Percentiles rank a stretch among this genome's conserved stretches.
Conservation (phyloP, 768 basidiomycete genomes). For the Suillus hirtellus region DNA sequence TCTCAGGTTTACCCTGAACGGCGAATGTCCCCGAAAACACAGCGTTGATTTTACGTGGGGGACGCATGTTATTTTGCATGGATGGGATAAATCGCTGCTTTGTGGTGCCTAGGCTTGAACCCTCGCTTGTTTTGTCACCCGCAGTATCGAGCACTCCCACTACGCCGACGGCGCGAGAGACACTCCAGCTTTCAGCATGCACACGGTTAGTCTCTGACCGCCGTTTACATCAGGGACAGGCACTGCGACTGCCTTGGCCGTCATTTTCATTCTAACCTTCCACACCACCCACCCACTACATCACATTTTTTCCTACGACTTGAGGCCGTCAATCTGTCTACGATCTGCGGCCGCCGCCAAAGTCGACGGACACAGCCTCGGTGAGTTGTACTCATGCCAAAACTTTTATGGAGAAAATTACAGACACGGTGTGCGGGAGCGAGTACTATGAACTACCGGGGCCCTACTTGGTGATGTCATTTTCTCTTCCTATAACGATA, state of each 20-base stretch:
- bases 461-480: no score
- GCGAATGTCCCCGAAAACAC: not conserved
- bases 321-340: not conserved
- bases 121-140: not conserved
- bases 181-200: no score
- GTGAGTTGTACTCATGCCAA: not conserved
- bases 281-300: no score
- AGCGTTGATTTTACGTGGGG: not conserved
- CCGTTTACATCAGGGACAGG: not conserved
- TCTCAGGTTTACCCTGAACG: conserved; percentile 54
- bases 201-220: not conserved
- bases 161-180: not conserved
- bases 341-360: not conserved
- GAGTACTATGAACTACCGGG: not conserved
- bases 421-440: not conserved
- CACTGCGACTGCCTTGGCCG: not conserved
- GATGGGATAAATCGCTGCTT: not conserved
- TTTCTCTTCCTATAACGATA: not conserved
- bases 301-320: not conserved
- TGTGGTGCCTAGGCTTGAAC: not conserved
- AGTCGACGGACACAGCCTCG: not conserved
- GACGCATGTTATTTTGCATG: not conserved
- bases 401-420: not conserved
- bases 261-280: not conserved
- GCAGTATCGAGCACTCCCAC: not conserved